Evolutionary conservation across 164 flowering plant genomes (phyloP).

Genomic region (Akebia trifoliata): DNA sequence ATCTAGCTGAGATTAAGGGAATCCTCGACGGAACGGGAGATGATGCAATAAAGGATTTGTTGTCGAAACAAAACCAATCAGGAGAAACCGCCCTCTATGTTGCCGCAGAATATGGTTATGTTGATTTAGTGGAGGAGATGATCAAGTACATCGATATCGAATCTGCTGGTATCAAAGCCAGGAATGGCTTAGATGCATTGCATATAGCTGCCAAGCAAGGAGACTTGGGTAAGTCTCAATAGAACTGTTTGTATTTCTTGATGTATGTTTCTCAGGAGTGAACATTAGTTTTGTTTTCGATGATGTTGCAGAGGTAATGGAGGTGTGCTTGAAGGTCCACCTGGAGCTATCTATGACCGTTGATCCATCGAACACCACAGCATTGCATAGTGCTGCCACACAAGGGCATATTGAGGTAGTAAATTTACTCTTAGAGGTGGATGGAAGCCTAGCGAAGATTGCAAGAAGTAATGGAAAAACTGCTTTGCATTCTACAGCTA

Average conservation of each 20-base stretch:
- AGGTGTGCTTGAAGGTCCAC: constrained; percentile 54
- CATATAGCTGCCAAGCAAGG: constrained; percentile 98
- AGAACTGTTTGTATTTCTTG: background rate
- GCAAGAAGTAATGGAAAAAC: constrained; percentile 92
- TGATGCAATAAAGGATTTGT: constrained; percentile 47
- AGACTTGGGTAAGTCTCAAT: constrained; percentile 51
- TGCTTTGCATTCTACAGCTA: constrained; percentile 84
- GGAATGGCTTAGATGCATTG: constrained; percentile 87
- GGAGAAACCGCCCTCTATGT: constrained; percentile 88
- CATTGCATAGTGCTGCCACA: constrained; percentile 81
- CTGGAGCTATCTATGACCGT: constrained; percentile 86
- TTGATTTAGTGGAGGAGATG: constrained; percentile 71
- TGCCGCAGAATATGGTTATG: constrained; percentile 84
- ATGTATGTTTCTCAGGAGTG: background rate
- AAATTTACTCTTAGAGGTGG: constrained; percentile 58
- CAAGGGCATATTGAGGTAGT: constrained; percentile 81
- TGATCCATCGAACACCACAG: constrained; percentile 81
- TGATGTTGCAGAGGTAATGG: constrained; percentile 52
- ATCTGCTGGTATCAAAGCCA: constrained; percentile 76
- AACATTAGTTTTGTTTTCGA: constrained; percentile 1
- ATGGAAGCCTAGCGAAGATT: constrained; percentile 61
- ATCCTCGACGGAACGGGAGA: constrained; percentile 37
- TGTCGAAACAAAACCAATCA: constrained; percentile 65
- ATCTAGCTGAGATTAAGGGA: constrained; percentile 35
- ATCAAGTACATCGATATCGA: constrained; percentile 59